These are phyloP conservation scores for Cladosporium sp. DNA, from an alignment of 2,329 filamentous ascomycete genomes.

Conservation along the genomic window DNA sequence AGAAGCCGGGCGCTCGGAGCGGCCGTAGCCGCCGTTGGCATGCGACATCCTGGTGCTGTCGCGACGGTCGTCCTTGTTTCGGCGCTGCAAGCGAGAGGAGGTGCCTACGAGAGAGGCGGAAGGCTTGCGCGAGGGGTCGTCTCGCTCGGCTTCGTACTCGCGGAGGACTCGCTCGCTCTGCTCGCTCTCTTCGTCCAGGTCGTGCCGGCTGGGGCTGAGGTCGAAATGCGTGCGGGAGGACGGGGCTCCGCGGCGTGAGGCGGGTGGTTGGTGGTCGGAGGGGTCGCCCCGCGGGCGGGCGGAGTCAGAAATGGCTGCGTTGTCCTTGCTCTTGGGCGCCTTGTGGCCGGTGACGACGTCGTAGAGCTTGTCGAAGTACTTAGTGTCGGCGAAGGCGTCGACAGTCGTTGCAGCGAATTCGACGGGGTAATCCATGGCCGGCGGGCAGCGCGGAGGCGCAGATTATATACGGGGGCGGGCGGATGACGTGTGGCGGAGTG, in stretches of 20 bases:
- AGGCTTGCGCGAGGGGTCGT: constrained; percentile 25
- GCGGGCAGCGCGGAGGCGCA: background rate
- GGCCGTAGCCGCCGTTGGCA: constrained; percentile 23
- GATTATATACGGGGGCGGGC: background rate
- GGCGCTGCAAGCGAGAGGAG: background rate
- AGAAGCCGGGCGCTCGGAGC: constrained; percentile 22
- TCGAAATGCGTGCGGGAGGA: background rate
- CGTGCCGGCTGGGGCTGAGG: constrained; percentile 10
- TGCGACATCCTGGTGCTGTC: constrained; percentile 20
- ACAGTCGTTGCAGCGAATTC: constrained; percentile 1
- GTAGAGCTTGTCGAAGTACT: constrained; percentile 11
- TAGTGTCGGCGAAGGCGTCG: constrained; percentile 4
- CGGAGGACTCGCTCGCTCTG: constrained; percentile 20
- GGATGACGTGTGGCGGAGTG: background rate
- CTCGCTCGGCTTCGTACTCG: constrained; percentile 26
- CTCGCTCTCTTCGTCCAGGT: constrained; percentile 20
- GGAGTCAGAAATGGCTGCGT: constrained; percentile 1
- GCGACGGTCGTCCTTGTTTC: constrained; percentile 14
- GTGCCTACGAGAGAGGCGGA: constrained; percentile 8
- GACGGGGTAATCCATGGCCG: constrained; percentile 7
- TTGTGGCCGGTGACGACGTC: constrained; percentile 2
- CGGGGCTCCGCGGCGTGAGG: constrained; percentile 1
- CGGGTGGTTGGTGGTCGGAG: constrained; percentile 9
- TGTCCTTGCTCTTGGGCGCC: background rate
- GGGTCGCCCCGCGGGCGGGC: background rate